Base-by-base conservation (phyloP, 192 early-diverging fungal genomes). In the Dissophora ornata region DNA sequence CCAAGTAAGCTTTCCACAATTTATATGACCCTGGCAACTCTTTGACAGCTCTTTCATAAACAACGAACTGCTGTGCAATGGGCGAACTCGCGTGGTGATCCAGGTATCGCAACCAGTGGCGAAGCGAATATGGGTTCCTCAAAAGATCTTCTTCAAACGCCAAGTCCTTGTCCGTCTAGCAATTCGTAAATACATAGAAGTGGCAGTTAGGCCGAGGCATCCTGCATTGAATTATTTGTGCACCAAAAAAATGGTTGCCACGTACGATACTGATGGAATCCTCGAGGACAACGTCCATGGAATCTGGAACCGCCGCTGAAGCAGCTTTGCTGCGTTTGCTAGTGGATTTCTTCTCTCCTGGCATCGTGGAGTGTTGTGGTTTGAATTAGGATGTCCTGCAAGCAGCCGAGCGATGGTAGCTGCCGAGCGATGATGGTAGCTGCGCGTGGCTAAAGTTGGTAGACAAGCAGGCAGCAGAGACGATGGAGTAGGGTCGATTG, bases 1-100 rank as follows among this genome's bases (percentile, higher is more conserved):
- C 91, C 32, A 98, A 79, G 69, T 98, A 97, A 38, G 80, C 65
- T 67, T 94, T 94, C 96, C 96, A 99, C 4, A 99, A 85, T 79
- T 97, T 97, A 81, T 97, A 99, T 8, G 94, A 96, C 6, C 96
- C 94, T 2, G 98, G 98, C 4, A 99, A 81, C 30, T 89, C 84
- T 45, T 86, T 84, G 24, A 98, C 80, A 1, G 97, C 96, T 9
- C 98, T 91, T 70, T 98, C 96, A 79, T 91, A 96, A 1, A 98
- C 79, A 29, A 92, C 85, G 46, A 85, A 88, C 44, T 83, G 62
- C 5, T 83, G 69, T 12, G 67, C 57, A 46, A 80, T 60, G 4
- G 86, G 50, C 19, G 82, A 82, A 12, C 57, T 69, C 6, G 71
- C 80, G 77, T 97, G 97, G 87, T 95, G 93, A 40, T 95, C 94